Evolutionary conservation across 176 grass and related monocot species (phyloP).

Genomic region (Eragrostis nindensis): DNA sequence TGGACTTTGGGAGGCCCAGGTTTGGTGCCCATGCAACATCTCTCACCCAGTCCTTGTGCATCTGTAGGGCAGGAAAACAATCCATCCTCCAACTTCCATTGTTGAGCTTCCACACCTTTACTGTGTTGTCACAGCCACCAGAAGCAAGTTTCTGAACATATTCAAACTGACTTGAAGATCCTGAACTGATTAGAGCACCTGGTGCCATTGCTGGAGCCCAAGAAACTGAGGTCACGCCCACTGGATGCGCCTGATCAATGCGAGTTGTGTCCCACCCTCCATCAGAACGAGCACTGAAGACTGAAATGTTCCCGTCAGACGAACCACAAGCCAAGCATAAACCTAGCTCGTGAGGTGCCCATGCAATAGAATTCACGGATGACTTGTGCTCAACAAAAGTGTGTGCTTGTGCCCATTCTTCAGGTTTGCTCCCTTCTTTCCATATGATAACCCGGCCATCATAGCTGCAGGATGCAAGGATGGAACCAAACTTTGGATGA

Average conservation of each 20-base stretch:
- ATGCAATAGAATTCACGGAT: slow-evolving; percentile 76
- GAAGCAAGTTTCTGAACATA: slow-evolving; percentile 76
- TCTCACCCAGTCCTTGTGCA: slow-evolving; percentile 76
- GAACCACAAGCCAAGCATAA: slow-evolving; percentile 74
- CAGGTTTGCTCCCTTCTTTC: slow-evolving; percentile 81
- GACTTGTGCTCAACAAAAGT: slow-evolving; percentile 71
- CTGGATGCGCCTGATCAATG: slow-evolving; percentile 75
- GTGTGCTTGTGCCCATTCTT: slow-evolving; percentile 64
- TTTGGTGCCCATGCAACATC: slow-evolving; percentile 75
- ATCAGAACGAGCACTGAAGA: slow-evolving; percentile 69
- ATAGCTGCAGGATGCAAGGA: slow-evolving; percentile 76
- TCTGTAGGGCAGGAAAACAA: slow-evolving; percentile 72
- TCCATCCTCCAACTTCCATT: slow-evolving; percentile 80
- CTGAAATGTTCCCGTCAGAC: slow-evolving; percentile 77
- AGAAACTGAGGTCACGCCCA: slow-evolving; percentile 75
- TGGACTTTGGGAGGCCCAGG: slow-evolving; percentile 75
- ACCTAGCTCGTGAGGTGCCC: slow-evolving; percentile 79
- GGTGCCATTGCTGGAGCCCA: slow-evolving; percentile 66
- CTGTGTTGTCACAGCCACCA: slow-evolving; percentile 77
- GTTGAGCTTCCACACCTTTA: slow-evolving; percentile 82
- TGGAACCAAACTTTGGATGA: slow-evolving; percentile 81
- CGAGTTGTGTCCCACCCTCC: slow-evolving; percentile 70
- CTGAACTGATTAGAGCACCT: slow-evolving; percentile 55
- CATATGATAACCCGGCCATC: slow-evolving; percentile 74
- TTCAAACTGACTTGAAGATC: slow-evolving; percentile 57